Evolutionary conservation across 306 rosid species (phyloP).

Genomic region (Corylus heterophylla): DNA sequence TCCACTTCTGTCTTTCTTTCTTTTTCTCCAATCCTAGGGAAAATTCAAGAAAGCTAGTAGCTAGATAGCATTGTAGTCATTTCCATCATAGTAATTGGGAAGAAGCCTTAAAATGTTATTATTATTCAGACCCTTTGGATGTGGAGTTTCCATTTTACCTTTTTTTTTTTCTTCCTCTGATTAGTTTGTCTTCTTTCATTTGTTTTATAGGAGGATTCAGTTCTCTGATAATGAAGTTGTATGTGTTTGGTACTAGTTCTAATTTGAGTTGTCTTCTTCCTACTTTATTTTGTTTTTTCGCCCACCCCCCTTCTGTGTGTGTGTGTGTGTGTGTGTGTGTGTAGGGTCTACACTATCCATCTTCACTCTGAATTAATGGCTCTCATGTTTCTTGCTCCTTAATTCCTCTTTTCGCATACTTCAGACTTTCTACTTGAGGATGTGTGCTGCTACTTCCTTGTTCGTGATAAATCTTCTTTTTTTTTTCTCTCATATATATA

Average conservation of each 20-base stretch:
- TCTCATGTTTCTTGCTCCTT: slow-evolving; percentile 49
- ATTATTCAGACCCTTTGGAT: background rate
- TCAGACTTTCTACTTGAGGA: slow-evolving; percentile 42
- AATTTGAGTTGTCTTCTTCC: slow-evolving; percentile 67
- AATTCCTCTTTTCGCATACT: slow-evolving; percentile 56
- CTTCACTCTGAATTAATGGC: slow-evolving; percentile 57
- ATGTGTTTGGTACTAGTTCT: slow-evolving; percentile 50
- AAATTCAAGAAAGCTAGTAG: slow-evolving; percentile 34
- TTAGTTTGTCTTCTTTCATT: slow-evolving; percentile 39
- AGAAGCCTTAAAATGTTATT: slow-evolving; percentile 1
- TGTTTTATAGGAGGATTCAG: slow-evolving; percentile 38
- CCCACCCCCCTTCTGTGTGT: background rate
- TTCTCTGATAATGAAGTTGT: slow-evolving; percentile 49
- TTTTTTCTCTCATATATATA: background rate
- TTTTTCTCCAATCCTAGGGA: slow-evolving; percentile 19
- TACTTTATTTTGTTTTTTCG: slow-evolving; percentile 28
- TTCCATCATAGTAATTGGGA: background rate
- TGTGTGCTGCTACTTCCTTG: slow-evolving; percentile 24
- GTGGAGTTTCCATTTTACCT: slow-evolving; percentile 43
- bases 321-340: slow-evolving; percentile 16
- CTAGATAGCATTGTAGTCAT: slow-evolving; percentile 30
- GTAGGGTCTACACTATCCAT: slow-evolving; percentile 83
- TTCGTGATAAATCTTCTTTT: slow-evolving; percentile 24
- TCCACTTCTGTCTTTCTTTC: slow-evolving; percentile 17
- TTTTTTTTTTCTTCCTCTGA: background rate